phyloP scores from a whole-genome alignment of 352 stramenopile species.

The Phytopythium chamaehyphon region DNA sequence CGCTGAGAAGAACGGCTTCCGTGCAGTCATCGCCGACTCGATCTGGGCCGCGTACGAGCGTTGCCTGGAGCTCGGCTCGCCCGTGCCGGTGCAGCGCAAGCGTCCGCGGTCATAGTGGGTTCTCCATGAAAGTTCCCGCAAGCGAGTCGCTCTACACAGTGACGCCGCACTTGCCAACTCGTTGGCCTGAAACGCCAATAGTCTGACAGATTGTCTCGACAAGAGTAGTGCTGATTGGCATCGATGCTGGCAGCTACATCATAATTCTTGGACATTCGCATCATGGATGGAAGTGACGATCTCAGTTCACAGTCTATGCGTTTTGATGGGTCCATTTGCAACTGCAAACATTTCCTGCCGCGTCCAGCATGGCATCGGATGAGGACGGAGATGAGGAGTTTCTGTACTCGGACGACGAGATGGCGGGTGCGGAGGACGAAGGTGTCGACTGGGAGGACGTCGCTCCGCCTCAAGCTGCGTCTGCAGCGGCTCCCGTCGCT shows the following conservation, averaged over 20 bases:
- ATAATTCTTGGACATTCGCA: no score
- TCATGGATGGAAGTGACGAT: no score
- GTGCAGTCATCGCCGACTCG: conserved; percentile 90
- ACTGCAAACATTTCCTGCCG: conserved; percentile 3
- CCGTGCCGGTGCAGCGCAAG: conserved; percentile 61
- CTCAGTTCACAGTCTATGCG: no score
- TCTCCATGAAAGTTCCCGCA: no score
- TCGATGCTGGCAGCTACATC: no score
- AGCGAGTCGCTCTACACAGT: background rate
- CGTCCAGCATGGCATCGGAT: conserved; percentile 14
- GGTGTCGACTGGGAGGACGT: conserved; percentile 70
- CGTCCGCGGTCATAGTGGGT: conserved; percentile 46
- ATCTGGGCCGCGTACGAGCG: conserved; percentile 96
- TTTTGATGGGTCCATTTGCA: background rate
- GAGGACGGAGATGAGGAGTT: conserved; percentile 57
- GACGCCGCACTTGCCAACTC: no score
- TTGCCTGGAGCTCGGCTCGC: conserved; percentile 91
- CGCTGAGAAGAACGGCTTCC: conserved; percentile 95
- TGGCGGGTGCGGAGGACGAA: conserved; percentile 28
- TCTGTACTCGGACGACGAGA: conserved; percentile 40
- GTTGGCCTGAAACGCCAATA: no score
- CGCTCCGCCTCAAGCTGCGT: conserved; percentile 13
- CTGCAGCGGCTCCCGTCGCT: background rate
- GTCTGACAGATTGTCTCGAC: no score
- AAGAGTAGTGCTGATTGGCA: no score